Conservation (phyloP, 345 rosid species). For the Rhizophora mangle region DNA sequence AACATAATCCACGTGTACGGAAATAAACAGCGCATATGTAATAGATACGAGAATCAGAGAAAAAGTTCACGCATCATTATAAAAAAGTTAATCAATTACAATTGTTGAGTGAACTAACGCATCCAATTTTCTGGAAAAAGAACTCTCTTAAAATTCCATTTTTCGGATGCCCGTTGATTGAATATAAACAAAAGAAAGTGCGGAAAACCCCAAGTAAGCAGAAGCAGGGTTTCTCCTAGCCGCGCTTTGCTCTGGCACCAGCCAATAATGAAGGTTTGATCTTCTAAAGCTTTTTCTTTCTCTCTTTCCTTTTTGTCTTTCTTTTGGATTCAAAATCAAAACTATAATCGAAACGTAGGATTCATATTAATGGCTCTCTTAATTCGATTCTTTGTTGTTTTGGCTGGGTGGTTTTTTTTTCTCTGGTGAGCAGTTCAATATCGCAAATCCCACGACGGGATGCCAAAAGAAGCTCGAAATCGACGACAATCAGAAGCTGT, state of each 20-base stretch:
- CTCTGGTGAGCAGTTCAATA: constrained; percentile 13
- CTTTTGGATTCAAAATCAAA: too few relatives aligned
- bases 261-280: constrained; percentile 5
- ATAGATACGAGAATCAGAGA: too few relatives aligned
- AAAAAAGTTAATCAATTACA: too few relatives aligned
- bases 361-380: neutral
- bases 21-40: too few relatives aligned
- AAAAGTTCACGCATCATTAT: too few relatives aligned
- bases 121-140: too few relatives aligned
- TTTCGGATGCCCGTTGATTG: neutral
- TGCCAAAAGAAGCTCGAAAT: constrained; percentile 32
- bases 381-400: neutral
- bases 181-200: neutral
- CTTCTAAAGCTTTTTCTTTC: neutral
- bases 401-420: neutral
- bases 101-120: too few relatives aligned
- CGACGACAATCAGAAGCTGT: constrained; percentile 30
- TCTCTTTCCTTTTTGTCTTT: neutral
- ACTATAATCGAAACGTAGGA: neutral
- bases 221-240: neutral
- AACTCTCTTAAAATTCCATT: too few relatives aligned
- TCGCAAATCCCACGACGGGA: constrained; percentile 25
- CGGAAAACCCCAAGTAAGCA: constrained; percentile 13
- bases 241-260: neutral
- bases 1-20: too few relatives aligned